A percentile compares a stretch with the other conserved stretches of the same genome.
Conservation (phyloP, 176 grass and related monocot species). For the Triticum aestivum region IWGSC_CS_RefSeq_v2.1 NC_057807.1:592791376-592791875, state of each 20-base stretch:
- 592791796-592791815: constrained; percentile 22
- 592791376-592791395: background rate
- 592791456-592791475: background rate
- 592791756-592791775: background rate
- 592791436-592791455: background rate
- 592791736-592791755: constrained; percentile 5
- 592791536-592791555: constrained; percentile 71
- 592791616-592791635: constrained; percentile 46
- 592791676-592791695: constrained; percentile 20
- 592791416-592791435: background rate
- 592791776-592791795: background rate
- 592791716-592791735: constrained; percentile 9
- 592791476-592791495: background rate
- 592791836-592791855: constrained; percentile 51
- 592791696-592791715: background rate
- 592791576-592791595: constrained; percentile 76
- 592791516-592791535: constrained; percentile 78
- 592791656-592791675: constrained; percentile 57
- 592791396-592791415: background rate
- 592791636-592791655: constrained; percentile 72
- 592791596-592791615: constrained; percentile 69
- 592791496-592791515: background rate
- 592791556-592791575: constrained; percentile 63
- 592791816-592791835: constrained; percentile 38
- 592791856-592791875: constrained; percentile 33